phyloP scores from a whole-genome alignment of 75 land plant species.

The Cupressus sempervirens region DNA sequence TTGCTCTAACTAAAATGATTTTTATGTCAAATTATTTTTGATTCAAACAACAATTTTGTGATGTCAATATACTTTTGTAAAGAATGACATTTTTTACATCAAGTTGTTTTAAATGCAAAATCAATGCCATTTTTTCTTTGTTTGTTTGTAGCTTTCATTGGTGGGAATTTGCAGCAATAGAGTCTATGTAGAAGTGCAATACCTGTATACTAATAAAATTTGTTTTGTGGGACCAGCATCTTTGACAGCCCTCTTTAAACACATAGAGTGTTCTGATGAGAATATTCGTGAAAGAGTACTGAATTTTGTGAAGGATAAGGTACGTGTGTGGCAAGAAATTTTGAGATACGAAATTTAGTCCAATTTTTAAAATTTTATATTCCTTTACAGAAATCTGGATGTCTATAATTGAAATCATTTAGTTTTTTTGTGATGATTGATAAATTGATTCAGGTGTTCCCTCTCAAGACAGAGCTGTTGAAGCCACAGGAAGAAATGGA shows the following conservation, averaged over 20 bases:
- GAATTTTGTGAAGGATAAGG: slow-evolving; percentile 80
- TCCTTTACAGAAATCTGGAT: neutral
- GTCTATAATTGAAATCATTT: neutral
- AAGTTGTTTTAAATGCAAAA: neutral
- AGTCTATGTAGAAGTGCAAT: neutral
- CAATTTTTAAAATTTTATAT: neutral
- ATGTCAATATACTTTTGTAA: neutral
- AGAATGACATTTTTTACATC: neutral
- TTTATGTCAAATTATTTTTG: no score
- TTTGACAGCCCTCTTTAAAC: slow-evolving; percentile 81
- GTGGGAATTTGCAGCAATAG: neutral
- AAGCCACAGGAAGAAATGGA: slow-evolving; percentile 97
- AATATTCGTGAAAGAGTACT: slow-evolving; percentile 87
- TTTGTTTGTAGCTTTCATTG: neutral
- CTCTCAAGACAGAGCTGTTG: slow-evolving; percentile 82
- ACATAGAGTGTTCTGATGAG: slow-evolving; percentile 72
- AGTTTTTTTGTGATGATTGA: neutral
- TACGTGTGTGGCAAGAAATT: slow-evolving; percentile 8
- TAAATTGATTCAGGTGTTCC: slow-evolving; percentile 63
- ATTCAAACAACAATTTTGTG: no score
- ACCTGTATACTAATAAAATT: neutral
- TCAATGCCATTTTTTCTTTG: neutral
- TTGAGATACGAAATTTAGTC: neutral
- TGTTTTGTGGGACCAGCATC: slow-evolving; percentile 51
- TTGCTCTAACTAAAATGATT: no score